Evolutionary conservation across 2,329 filamentous ascomycete species (phyloP), one percentile per base, ranked within the genome.

Genomic region (Ophiostoma perfectum): DNA sequence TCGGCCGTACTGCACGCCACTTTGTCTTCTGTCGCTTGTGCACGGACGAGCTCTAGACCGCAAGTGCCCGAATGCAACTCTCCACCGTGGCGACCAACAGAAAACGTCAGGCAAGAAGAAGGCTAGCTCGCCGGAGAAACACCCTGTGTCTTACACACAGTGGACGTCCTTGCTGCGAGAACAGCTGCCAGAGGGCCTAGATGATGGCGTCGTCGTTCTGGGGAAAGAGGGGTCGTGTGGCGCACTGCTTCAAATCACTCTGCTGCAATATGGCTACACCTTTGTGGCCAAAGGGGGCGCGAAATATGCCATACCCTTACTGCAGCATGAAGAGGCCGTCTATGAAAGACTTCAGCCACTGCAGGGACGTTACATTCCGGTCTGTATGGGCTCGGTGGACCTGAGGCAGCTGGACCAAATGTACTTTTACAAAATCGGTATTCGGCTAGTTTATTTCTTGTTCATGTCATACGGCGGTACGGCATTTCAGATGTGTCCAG

Each of bases 151-250:
- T 8, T 27, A 66, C 42, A 3, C 27, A 3, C 18, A 69, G 60
- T 70, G 62, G 55, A 66, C 60, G 62, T 12, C 12, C 4, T 60
- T 71, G 14, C 66, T 71, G 5, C 68, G 12, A 3, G 5, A 64
- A 8, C 68, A 71, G 62, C 60, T 71, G 38, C 16, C 58, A 8
- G 66, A 64, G 2, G 41, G 62, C 41, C 62, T 64, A n/a, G 62
- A 45, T 16, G 6, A 16, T 3, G 62, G 62, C 44, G 41, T 64
- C 41, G 62, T 64, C 16, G 4, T 66, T 9, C 68, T 81, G 0
- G 70, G 72, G 8, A 27, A 73, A n/a, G 68, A 73, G 41, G 77
- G 80, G 5, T 71, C 78, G 0, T 75, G 77, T 8, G 76, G 27
- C 27, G 27, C 27, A 27, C 27, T 27, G 27, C 27, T 27, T 27